Conservation (phyloP, 2,329 filamentous ascomycete genomes). For the Fusarium guadeloupense region DNA sequence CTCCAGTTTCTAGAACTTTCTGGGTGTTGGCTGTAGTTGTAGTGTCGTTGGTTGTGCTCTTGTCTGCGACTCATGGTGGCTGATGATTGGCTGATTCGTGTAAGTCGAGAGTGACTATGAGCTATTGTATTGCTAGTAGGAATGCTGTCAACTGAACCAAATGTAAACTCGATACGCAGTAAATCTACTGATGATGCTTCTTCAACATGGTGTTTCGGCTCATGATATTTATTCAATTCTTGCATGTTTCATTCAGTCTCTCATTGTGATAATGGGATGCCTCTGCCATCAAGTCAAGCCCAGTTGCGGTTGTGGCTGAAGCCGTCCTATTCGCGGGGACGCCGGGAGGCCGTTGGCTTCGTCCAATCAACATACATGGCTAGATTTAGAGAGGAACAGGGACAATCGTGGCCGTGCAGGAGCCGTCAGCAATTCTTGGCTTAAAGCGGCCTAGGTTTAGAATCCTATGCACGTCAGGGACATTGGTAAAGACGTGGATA, state of each 20-base stretch:
- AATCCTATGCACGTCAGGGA: constrained; percentile 11
- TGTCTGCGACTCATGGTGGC: constrained; percentile 36
- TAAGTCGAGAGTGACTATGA: constrained; percentile 13
- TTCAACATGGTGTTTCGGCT: background rate
- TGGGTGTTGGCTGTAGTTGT: constrained; percentile 21
- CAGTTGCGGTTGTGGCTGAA: constrained; percentile 39
- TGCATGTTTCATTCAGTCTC: background rate
- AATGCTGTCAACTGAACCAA: background rate
- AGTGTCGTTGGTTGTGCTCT: constrained; percentile 16
- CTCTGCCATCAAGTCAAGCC: constrained; percentile 28
- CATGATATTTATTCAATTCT: constrained; percentile 25
- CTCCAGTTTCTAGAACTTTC: constrained; percentile 44
- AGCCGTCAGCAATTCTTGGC: constrained; percentile 34
- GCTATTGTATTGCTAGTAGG: background rate
- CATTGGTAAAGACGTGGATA: constrained; percentile 12
- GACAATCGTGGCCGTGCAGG: constrained; percentile 36
- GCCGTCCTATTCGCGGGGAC: constrained; percentile 35
- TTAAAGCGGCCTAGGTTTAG: constrained; percentile 31
- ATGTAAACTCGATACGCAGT: background rate
- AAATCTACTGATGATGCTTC: constrained; percentile 9
- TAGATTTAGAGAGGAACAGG: background rate
- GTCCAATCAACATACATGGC: constrained; percentile 27
- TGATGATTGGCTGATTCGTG: constrained; percentile 23
- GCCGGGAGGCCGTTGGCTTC: constrained; percentile 40
- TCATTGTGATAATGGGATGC: constrained; percentile 24